Conservation (phyloP, 2,329 filamentous ascomycete genomes). For the Botrytis cinerea region DNA sequence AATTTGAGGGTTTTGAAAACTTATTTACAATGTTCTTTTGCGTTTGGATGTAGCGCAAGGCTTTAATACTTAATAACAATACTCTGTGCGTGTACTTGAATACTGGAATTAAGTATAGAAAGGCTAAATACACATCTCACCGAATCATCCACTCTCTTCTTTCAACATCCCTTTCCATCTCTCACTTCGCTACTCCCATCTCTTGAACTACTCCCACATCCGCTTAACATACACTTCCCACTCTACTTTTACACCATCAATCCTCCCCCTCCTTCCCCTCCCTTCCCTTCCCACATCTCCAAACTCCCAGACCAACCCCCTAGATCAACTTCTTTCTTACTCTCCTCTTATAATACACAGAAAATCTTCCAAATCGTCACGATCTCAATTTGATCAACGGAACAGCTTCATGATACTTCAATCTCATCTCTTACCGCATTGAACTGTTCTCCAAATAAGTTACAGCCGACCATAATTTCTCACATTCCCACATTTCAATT, state of each 20-base stretch:
- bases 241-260: no score
- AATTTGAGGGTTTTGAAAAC: background rate
- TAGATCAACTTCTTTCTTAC: no score
- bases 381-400: background rate
- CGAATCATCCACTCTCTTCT: accelerated
- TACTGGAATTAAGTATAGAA: background rate
- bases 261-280: no score
- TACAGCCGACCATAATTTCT: background rate
- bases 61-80: background rate
- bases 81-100: background rate
- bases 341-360: no score
- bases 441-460: background rate
- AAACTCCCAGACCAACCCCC: background rate
- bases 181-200: background rate
- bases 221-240: accelerated
- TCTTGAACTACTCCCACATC: background rate
- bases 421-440: background rate
- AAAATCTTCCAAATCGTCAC: background rate
- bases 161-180: background rate
- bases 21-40: background rate
- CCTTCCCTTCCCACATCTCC: background rate
- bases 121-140: accelerated
- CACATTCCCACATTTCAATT: background rate
- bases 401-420: background rate
- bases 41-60: no score